Conservation (phyloP, 2,329 filamentous ascomycete species). For the Aspergillus neoniger region DNA sequence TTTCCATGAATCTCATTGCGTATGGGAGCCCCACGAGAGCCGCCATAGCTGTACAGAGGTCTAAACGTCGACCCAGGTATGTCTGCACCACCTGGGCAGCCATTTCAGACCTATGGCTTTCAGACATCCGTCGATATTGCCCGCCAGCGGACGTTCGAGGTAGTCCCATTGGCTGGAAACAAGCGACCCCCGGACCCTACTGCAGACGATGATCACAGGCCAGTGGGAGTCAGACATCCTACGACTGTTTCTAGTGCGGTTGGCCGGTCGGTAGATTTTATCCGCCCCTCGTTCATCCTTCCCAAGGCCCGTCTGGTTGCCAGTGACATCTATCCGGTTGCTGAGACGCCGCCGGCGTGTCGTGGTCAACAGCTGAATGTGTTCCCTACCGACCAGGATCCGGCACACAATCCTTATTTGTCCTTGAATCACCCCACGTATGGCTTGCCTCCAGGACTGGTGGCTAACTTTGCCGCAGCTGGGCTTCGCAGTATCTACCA, state of each 20-base stretch:
- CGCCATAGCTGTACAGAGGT: not conserved
- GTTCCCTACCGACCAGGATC: constrained; percentile 54
- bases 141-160: constrained; percentile 43
- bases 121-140: constrained; percentile 49
- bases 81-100: constrained; percentile 27
- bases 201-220: constrained; percentile 22
- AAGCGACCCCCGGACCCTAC: constrained; percentile 46
- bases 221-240: constrained; percentile 8
- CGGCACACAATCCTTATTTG: constrained; percentile 51
- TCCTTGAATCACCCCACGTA: constrained; percentile 66
- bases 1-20: not conserved
- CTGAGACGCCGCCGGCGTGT: constrained; percentile 20
- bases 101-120: constrained; percentile 54
- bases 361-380: constrained; percentile 34
- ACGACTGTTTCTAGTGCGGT: not conserved
- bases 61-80: constrained; percentile 22
- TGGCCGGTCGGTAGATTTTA: constrained; percentile 26
- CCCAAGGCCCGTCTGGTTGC: constrained; percentile 42
- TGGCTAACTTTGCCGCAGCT: constrained; percentile 64
- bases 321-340: constrained; percentile 36
- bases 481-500: constrained; percentile 76
- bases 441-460: constrained; percentile 60
- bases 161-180: constrained; percentile 49
- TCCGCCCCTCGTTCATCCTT: constrained; percentile 30
- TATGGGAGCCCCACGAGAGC: constrained; percentile 3